phyloP scores from a whole-genome alignment of 75 land plant genomes.

The Cunninghamia lanceolata region DNA sequence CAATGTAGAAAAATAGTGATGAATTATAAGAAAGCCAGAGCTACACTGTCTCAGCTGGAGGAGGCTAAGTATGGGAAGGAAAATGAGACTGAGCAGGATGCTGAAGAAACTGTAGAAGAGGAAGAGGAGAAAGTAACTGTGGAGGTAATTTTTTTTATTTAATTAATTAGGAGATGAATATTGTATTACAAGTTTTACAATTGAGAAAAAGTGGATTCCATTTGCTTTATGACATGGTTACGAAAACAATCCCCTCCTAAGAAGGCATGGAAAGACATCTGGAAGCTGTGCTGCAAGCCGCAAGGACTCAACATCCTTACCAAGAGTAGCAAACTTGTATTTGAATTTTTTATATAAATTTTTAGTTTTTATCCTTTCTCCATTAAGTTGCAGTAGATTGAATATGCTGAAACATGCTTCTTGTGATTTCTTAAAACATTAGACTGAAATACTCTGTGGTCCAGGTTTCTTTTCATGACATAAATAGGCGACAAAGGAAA shows the following conservation, averaged over 20 bases:
- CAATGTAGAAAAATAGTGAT: slow-evolving; percentile 37
- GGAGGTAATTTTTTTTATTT: slow-evolving; percentile 46
- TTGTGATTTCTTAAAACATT: not conserved
- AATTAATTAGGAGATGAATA: too few relatives aligned
- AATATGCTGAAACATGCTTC: not conserved
- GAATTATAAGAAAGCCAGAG: slow-evolving; percentile 66
- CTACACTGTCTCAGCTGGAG: slow-evolving; percentile 71
- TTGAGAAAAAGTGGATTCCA: not conserved
- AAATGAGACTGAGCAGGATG: slow-evolving; percentile 37
- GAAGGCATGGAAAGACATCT: not conserved
- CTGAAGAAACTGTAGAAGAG: slow-evolving; percentile 9
- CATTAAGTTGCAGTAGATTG: not conserved
- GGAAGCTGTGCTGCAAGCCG: too few relatives aligned
- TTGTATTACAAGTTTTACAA: not conserved
- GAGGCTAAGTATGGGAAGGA: slow-evolving; percentile 42
- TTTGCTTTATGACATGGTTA: not conserved
- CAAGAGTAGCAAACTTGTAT: too few relatives aligned
- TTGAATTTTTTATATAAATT: too few relatives aligned
- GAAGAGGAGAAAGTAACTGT: slow-evolving; percentile 65
- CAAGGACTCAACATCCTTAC: too few relatives aligned
- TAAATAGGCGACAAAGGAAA: not conserved
- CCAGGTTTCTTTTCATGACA: not conserved
- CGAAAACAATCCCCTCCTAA: not conserved
- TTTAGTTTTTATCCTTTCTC: not conserved
- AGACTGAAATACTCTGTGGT: not conserved